A percentile compares a stretch with the other conserved stretches of the same genome.
These are phyloP conservation scores for Claviceps spartinae DNA, from an alignment of 2,329 filamentous ascomycete species.

Conservation along the genomic window DNA sequence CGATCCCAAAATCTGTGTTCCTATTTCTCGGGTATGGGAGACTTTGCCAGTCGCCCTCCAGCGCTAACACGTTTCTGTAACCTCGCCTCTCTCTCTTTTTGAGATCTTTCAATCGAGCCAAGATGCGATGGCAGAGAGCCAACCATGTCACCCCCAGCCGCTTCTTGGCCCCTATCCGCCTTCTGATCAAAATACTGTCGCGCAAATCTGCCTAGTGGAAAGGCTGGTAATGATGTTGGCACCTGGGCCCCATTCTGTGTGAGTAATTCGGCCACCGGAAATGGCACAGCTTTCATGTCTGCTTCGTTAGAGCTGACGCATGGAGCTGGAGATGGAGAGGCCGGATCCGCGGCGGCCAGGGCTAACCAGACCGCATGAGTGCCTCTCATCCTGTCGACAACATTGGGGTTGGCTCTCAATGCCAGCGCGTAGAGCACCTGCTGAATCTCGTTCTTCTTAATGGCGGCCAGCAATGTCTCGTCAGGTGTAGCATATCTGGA, in stretches of 20 bases:
- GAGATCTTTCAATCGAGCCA: slow-evolving; percentile 33
- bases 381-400: slow-evolving; percentile 69
- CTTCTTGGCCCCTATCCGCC: slow-evolving; percentile 31
- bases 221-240: slow-evolving; percentile 59
- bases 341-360: slow-evolving; percentile 82
- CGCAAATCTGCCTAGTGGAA: slow-evolving; percentile 70
- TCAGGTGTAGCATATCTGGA: slow-evolving; percentile 69
- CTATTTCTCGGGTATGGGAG: slow-evolving; percentile 49
- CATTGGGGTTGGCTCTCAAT: slow-evolving; percentile 75
- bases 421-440: slow-evolving; percentile 85
- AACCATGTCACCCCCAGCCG: slow-evolving; percentile 40
- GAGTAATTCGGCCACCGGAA: slow-evolving; percentile 80
- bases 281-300: slow-evolving; percentile 47
- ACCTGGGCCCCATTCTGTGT: slow-evolving; percentile 90
- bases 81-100: slow-evolving; percentile 52
- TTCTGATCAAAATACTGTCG: slow-evolving; percentile 78
- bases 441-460: slow-evolving; percentile 93
- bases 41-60: slow-evolving; percentile 56
- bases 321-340: slow-evolving; percentile 48
- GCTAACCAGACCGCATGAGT: slow-evolving; percentile 87
- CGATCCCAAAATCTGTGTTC: slow-evolving; percentile 27
- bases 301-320: slow-evolving; percentile 29
- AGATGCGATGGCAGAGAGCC: slow-evolving; percentile 41
- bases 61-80: slow-evolving; percentile 70
- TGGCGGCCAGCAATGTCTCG: slow-evolving; percentile 78